phyloP scores from a whole-genome alignment of 2,329 filamentous ascomycete species.

The Colletotrichum ledebouriae region DNA sequence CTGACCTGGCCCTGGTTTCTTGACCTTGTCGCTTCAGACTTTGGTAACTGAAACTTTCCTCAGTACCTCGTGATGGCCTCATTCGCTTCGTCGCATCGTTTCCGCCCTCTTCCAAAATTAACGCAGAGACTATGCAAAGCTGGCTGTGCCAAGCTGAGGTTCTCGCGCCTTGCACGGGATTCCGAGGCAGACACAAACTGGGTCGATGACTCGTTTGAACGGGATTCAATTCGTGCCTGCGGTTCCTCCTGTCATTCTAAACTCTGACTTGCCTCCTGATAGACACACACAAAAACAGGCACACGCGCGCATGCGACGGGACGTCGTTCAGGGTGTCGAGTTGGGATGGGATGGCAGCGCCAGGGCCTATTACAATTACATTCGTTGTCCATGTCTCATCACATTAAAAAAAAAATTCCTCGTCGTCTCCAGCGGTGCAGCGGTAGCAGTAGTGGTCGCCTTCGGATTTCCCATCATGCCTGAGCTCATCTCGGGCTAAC shows the following conservation, averaged over 20 bases:
- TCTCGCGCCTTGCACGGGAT: conserved; percentile 11
- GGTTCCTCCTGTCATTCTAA: conserved; percentile 13
- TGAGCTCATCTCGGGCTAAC: conserved; percentile 33
- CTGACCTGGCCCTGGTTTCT: conserved; percentile 15
- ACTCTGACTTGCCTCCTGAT: neutral
- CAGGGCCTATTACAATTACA: conserved; percentile 28
- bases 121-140: conserved; percentile 5
- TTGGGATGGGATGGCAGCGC: conserved; percentile 8
- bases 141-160: conserved; percentile 18
- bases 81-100: conserved; percentile 36
- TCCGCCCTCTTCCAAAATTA: conserved; percentile 21
- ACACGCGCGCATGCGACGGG: conserved; percentile 9
- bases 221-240: conserved; percentile 9
- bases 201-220: neutral
- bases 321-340: neutral
- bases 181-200: conserved; percentile 7
- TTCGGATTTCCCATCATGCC: conserved; percentile 20
- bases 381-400: conserved; percentile 31
- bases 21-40: conserved; percentile 38
- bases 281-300: neutral
- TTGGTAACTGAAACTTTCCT: conserved; percentile 39
- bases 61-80: conserved; percentile 39
- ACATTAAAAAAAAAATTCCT: neutral
- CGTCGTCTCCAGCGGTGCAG: neutral
- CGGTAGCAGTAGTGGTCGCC: neutral